Base-by-base conservation (phyloP, 768 basidiomycete genomes). In the Scleroderma bovista region DNA sequence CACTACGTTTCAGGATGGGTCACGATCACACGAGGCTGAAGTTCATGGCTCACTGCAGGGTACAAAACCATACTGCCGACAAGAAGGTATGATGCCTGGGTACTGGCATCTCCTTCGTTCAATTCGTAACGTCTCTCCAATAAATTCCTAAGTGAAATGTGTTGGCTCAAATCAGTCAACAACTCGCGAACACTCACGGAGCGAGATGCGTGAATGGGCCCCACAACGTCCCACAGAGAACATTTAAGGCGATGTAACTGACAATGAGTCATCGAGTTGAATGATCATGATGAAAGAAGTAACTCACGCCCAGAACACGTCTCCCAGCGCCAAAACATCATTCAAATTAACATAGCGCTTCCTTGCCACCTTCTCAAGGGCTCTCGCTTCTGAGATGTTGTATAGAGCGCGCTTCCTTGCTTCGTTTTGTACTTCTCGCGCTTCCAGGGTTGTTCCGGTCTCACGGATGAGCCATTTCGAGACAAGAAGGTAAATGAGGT, bases 211-310 rank as follows among this genome's bases (percentile, higher is more conserved):
- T 80, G 61, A 88, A 88, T 4, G 88, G 88, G 3, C 79, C 70
- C 88, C 88, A 90, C 32, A 88, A 79, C 52, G 79, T 72, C 16
- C 88, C 88, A 52, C 84, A 91, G 15, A 89, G 68, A 11, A 89
- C 64, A 53, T 90, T 90, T n/a, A 88, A 59, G 2, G 75, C 81
- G 50, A 89, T 80, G 62, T 89, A 89, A 15, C 84, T 86, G 54
- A 6, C 24, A 24, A 47, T 20, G 5, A 23, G 5, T 13, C 34
- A 26, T 17, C 55, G 51, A 50, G 54, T 47, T 53, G 32, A 45
- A 20, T 26, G 26, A 36, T 19, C 23, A 11, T 3, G 22, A 47
- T 15, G 38, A 37, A 41, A 11, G 22, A 11, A 50, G 40, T 32
- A 4, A 67, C 81, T 69, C 63, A 86, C 81, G 80, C 81, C 86